phyloP scores from a whole-genome alignment of 805 yeast genomes.

The Candida sonorensis region DNA sequence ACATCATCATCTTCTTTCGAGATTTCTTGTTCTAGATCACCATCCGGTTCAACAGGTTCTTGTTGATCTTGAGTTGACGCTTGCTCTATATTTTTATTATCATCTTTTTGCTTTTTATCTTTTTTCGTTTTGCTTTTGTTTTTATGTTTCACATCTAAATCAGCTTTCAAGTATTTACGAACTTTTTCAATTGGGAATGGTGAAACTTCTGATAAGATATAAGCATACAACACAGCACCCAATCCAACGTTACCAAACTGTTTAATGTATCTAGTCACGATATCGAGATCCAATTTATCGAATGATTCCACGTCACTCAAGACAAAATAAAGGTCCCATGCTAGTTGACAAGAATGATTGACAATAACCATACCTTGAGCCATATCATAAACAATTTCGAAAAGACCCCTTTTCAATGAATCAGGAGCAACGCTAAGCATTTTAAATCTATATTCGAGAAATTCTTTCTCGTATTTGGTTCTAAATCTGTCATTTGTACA shows the following conservation, averaged over 20 bases:
- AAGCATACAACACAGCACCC: conserved; percentile 52
- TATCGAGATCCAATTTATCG: conserved; percentile 38
- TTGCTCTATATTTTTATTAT: conserved; percentile 15
- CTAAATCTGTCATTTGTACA: conserved; percentile 56
- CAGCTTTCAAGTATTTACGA: conserved; percentile 15
- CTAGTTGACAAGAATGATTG: conserved; percentile 49
- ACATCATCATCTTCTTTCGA: conserved; percentile 7
- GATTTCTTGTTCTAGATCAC: conserved; percentile 13
- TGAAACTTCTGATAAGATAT: conserved; percentile 60
- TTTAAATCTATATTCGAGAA: conserved; percentile 49
- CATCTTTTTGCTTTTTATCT: conserved; percentile 5
- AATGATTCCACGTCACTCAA: conserved; percentile 56
- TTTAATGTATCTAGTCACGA: conserved; percentile 44
- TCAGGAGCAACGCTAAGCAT: conserved; percentile 47
- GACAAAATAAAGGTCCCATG: conserved; percentile 72
- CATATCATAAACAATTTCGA: conserved; percentile 42
- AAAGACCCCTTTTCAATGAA: conserved; percentile 31
- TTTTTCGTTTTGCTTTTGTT: conserved; percentile 9
- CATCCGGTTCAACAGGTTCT: conserved; percentile 14
- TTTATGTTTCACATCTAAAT: conserved; percentile 4
- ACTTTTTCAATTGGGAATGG: conserved; percentile 39
- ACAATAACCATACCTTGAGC: conserved; percentile 70
- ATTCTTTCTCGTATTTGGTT: conserved; percentile 49
- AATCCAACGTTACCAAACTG: conserved; percentile 56
- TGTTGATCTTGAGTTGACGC: no score